These are phyloP conservation scores for Pochonia chlamydosporia DNA, from an alignment of 2,329 filamentous ascomycete genomes.

Conservation along the genomic window DNA sequence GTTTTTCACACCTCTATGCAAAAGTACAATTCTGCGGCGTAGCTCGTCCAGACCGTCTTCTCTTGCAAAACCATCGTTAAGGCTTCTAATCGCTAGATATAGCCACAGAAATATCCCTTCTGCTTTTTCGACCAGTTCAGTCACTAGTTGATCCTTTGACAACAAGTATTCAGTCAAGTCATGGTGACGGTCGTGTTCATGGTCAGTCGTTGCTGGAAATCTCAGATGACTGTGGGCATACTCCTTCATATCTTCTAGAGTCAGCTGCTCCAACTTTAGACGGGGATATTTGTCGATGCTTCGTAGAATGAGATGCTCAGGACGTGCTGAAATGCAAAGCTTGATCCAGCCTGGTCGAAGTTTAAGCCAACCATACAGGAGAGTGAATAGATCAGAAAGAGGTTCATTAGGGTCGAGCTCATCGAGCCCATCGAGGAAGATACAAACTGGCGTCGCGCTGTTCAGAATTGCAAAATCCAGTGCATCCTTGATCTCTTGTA, in stretches of 20 bases:
- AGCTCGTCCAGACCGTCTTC: neutral
- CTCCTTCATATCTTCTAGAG: neutral
- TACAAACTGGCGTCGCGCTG: conserved; percentile 1
- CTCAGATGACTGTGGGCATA: neutral
- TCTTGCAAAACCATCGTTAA: neutral
- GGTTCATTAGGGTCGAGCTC: conserved; percentile 10
- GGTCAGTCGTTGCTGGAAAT: neutral
- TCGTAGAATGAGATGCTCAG: conserved; percentile 1
- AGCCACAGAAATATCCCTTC: conserved; percentile 10
- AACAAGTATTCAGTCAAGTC: too few relatives aligned
- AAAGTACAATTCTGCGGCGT: neutral
- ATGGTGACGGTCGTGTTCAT: neutral
- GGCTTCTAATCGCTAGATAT: neutral
- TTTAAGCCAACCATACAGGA: neutral
- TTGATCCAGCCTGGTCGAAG: conserved; percentile 5
- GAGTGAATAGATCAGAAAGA: conserved; percentile 3
- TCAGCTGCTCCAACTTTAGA: conserved; percentile 4
- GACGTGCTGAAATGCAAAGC: conserved; percentile 11
- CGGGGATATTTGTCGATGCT: neutral
- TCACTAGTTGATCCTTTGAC: neutral
- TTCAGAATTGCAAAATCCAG: neutral
- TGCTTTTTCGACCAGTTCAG: neutral
- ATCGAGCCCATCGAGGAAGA: conserved; percentile 13
- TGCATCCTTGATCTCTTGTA: neutral
- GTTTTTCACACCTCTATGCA: neutral